Evolutionary conservation across 2,329 filamentous ascomycete species (phyloP).

Genomic region (Orbilia ellipsospora): DNA sequence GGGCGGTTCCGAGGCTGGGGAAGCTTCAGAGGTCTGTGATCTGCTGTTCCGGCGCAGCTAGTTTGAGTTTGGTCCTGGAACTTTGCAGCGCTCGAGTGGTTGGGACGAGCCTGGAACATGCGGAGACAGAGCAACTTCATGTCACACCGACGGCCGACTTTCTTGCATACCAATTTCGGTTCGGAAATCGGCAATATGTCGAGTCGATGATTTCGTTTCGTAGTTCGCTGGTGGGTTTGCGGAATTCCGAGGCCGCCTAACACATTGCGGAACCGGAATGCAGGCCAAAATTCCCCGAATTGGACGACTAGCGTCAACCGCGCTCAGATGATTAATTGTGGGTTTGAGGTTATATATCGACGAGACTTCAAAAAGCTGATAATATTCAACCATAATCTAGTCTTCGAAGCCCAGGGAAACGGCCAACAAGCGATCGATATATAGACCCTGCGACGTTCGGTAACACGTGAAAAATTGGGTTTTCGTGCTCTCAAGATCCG

Average conservation of each 20-base stretch:
- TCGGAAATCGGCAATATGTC: constrained; percentile 15
- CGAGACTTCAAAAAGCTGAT: too few relatives aligned
- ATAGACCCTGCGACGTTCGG: not conserved
- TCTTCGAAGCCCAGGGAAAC: too few relatives aligned
- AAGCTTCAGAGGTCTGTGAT: not conserved
- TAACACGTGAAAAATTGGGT: not conserved
- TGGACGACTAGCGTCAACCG: too few relatives aligned
- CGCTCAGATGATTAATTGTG: not conserved
- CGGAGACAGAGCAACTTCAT: not conserved
- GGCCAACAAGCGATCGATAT: not conserved
- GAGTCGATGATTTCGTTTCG: not conserved
- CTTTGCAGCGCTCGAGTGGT: too few relatives aligned
- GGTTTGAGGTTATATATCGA: not conserved
- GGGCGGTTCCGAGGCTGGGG: constrained; percentile 4
- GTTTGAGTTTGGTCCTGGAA: too few relatives aligned
- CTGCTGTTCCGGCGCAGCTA: too few relatives aligned
- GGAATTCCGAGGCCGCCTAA: constrained; percentile 2
- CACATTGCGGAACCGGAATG: constrained; percentile 2
- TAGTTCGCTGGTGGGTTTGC: not conserved
- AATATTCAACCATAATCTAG: too few relatives aligned
- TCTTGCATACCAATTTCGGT: constrained; percentile 2
- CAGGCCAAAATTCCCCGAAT: not conserved
- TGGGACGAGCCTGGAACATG: too few relatives aligned
- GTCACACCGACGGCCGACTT: not conserved
- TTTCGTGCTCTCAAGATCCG: too few relatives aligned